Evolutionary conservation across 129 eudicot species (phyloP).

Genomic region (Mikania micrantha): DNA sequence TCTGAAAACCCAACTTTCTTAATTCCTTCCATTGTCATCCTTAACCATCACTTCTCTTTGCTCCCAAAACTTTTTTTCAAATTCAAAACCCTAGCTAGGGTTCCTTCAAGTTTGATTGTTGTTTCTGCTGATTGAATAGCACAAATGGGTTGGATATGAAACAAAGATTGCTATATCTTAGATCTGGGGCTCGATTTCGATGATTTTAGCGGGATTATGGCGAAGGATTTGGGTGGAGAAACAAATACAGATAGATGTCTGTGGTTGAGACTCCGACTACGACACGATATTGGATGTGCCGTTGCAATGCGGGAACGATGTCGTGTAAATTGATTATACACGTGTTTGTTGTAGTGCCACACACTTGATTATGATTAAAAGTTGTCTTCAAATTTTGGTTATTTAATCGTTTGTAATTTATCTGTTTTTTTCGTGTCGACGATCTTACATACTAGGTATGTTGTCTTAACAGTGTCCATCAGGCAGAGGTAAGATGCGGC

Average conservation of each 20-base stretch:
- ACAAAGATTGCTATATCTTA: neutral
- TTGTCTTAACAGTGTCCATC: no score
- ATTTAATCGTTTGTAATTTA: no score
- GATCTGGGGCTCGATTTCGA: neutral
- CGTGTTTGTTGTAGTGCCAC: neutral
- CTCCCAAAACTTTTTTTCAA: neutral
- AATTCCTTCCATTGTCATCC: conserved; percentile 51
- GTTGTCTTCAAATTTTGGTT: no score
- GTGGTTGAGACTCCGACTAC: conserved; percentile 22
- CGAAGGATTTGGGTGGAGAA: neutral
- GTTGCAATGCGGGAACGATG: conserved; percentile 6
- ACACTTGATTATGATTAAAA: neutral
- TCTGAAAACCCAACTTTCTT: conserved; percentile 23
- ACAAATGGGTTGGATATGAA: neutral
- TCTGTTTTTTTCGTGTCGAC: no score
- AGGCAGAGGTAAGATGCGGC: no score
- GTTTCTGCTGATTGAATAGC: neutral
- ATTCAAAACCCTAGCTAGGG: conserved; percentile 17
- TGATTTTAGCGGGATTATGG: conserved; percentile 2
- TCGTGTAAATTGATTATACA: neutral
- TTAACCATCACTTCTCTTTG: conserved; percentile 39
- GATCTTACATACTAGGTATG: no score
- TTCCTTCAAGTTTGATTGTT: neutral
- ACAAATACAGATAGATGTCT: conserved; percentile 1
- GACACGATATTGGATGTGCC: conserved; percentile 7